A percentile compares a stretch with the other conserved stretches of the same genome.
Conservation (phyloP, 495 filamentous ascomycete species). For the Aspergillus steynii region DNA sequence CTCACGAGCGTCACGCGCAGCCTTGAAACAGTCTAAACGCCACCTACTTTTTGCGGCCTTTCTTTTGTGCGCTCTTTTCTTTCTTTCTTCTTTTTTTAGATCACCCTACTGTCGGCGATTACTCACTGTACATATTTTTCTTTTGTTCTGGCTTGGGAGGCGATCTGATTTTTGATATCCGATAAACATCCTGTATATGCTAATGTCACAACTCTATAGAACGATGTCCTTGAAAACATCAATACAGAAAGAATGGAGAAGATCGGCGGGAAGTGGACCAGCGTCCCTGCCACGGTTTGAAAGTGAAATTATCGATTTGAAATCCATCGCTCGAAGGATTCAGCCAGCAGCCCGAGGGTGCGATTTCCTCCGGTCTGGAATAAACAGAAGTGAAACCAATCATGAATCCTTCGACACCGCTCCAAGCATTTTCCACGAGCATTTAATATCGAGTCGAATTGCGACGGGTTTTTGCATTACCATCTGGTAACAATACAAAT, state of each 20-base stretch:
- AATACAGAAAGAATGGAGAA: background rate
- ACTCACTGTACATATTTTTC: background rate
- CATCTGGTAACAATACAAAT: background rate
- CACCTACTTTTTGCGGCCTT: background rate
- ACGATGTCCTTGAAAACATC: too few relatives aligned
- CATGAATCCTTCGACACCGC: background rate
- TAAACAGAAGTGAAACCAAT: background rate
- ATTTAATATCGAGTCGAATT: background rate
- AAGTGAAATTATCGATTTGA: background rate
- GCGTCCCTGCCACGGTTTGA: too few relatives aligned
- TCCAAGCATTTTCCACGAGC: background rate
- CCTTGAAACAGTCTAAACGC: slow-evolving; percentile 13
- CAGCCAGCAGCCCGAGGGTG: background rate
- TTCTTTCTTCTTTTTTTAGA: slow-evolving; percentile 2
- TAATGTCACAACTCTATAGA: background rate
- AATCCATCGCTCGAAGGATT: background rate
- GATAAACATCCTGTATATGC: background rate
- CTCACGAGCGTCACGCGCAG: slow-evolving; percentile 2
- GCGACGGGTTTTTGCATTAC: background rate
- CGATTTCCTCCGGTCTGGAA: background rate
- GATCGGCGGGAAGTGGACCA: background rate
- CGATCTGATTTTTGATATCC: too few relatives aligned
- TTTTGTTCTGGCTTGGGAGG: background rate
- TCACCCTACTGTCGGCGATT: too few relatives aligned
- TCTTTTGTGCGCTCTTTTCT: background rate